Evolutionary conservation across 2,329 filamentous ascomycete species (phyloP).

Genomic region (Nothopassalora personata): DNA sequence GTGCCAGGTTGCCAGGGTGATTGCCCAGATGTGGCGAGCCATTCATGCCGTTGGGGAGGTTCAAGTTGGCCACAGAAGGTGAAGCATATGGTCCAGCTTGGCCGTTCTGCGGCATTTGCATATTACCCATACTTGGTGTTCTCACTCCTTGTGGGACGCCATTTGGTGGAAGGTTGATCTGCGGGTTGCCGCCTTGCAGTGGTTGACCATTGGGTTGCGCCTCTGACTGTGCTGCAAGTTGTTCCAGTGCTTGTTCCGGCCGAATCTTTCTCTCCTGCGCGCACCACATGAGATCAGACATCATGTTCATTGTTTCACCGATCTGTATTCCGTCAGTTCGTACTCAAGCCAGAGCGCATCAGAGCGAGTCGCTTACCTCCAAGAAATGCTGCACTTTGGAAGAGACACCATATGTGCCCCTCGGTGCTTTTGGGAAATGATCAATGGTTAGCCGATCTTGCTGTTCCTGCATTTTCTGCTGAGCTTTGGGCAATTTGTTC

Average conservation of each 20-base stretch:
- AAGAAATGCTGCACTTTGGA: slow-evolving; percentile 55
- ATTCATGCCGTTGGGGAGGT: slow-evolving; percentile 46
- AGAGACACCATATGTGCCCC: slow-evolving; percentile 52
- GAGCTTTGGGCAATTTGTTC: slow-evolving; percentile 38
- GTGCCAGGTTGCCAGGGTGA: slow-evolving; percentile 19
- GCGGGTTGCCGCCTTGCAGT: slow-evolving; percentile 37
- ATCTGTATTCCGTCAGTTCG: slow-evolving; percentile 42
- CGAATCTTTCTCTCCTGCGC: slow-evolving; percentile 50
- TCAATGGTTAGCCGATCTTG: slow-evolving; percentile 42
- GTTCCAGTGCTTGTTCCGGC: slow-evolving; percentile 51
- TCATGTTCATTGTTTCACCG: slow-evolving; percentile 60
- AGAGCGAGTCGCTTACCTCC: slow-evolving; percentile 45
- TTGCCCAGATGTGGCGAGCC: slow-evolving; percentile 45
- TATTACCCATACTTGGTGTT: slow-evolving; percentile 33
- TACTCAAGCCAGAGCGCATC: slow-evolving; percentile 1
- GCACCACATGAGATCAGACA: slow-evolving; percentile 56
- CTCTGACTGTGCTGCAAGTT: slow-evolving; percentile 47
- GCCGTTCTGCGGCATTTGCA: slow-evolving; percentile 29
- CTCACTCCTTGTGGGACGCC: slow-evolving; percentile 25
- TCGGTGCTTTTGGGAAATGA: slow-evolving; percentile 42
- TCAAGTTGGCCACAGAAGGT: slow-evolving; percentile 52
- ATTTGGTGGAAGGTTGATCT: slow-evolving; percentile 44
- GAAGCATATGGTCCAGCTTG: slow-evolving; percentile 46
- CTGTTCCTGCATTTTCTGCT: slow-evolving; percentile 39
- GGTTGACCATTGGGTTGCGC: slow-evolving; percentile 21